Evolutionary conservation across 345 rosid genomes (phyloP).

Genomic region (Passiflora organensis): DNA sequence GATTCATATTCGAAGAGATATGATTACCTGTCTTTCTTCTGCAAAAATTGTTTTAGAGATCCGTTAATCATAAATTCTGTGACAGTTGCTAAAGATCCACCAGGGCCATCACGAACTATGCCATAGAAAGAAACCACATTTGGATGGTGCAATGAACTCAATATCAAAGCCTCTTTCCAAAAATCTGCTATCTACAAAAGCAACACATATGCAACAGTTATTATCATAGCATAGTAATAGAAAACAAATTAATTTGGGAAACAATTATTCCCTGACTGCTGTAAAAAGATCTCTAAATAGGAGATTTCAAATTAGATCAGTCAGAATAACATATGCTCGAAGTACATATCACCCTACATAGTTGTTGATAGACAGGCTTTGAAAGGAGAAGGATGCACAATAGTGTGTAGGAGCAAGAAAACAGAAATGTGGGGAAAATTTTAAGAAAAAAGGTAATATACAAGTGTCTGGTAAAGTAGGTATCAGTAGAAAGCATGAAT

Average conservation of each 20-base stretch:
- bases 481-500: neutral
- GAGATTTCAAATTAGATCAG: neutral
- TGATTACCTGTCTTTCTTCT: constrained; percentile 86
- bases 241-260: too few species aligned
- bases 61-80: constrained; percentile 99
- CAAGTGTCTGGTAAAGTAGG: neutral
- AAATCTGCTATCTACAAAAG: constrained; percentile 81
- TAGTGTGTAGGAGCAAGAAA: neutral
- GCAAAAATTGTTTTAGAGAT: constrained; percentile 94
- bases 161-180: constrained; percentile 93
- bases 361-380: neutral
- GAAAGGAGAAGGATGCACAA: neutral
- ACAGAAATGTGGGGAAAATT: neutral
- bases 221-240: neutral
- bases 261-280: too few species aligned
- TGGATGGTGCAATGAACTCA: constrained; percentile 98
- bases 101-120: constrained; percentile 98
- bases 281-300: neutral
- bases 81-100: constrained; percentile 91
- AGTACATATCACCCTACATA: neutral
- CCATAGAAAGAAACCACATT: constrained; percentile 98
- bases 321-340: too few species aligned
- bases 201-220: constrained; percentile 17
- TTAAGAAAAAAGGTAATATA: neutral
- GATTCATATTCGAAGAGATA: neutral